Base-by-base conservation (phyloP, 164 flowering plant genomes). In the Paratinospora sagittata region DNA sequence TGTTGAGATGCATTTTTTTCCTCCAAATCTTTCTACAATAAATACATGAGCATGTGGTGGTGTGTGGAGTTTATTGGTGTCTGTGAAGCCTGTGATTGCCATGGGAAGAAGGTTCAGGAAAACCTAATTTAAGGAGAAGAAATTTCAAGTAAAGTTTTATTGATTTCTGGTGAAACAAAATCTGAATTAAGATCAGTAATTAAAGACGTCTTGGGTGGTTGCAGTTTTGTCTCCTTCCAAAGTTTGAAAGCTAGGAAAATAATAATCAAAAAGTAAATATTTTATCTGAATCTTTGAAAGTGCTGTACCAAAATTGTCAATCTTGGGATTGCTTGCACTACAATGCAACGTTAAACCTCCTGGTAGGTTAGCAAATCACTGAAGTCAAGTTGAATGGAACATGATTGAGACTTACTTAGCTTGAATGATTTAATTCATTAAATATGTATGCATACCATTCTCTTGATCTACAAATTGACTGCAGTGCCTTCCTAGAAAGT, bases 331-430 rank as follows among this genome's bases (percentile, higher is more conserved):
- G 7, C 61, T 55, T 55, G 61, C 24, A 21, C 61, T 17, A 4
- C 21, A n/a, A 17, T 55, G 24, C 61, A 55, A n/a, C 23, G 0
- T 55, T 19, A 55, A 55, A n/a, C 61, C 47, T 9, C n/a, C n/a
- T 55, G n/a, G 61, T 55, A 55, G n/a, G 61, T n/a, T 55, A 55
- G 61, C 61, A n/a, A 55, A 55, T 21, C 61, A 55, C 24, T 19
- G 24, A 55, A 55, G 61, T 55, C 58, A 52, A 52, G 60, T 52
- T 52, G n/a, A 6, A n/a, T 16, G 21, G n/a, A n/a, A n/a, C 60
- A 52, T 52, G 23, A 16, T 14, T 47, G 55, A 47, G 8, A n/a
- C 4, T 30, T 30, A n/a, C n/a, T n/a, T n/a, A n/a, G n/a, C n/a
- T n/a, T n/a, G n/a, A n/a, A n/a, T n/a, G n/a, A n/a, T 30, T 30